Evolutionary conservation across 768 basidiomycete species (phyloP).

Genomic region (Russula griseocarnosa): DNA sequence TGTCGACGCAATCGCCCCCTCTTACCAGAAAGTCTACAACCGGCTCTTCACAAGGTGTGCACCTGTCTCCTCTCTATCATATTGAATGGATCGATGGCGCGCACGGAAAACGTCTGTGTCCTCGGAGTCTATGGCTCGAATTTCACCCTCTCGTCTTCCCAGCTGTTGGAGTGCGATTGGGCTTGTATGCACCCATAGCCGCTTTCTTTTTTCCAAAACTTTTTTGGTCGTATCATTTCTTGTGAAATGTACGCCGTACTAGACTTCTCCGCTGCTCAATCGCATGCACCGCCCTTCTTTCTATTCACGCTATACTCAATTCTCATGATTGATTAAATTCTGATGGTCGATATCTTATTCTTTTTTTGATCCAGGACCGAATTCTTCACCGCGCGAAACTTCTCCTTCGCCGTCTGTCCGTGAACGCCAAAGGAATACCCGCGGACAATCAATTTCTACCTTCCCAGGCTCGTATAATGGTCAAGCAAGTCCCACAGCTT

Average conservation of each 20-base stretch:
- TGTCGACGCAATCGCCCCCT: conserved; percentile 30
- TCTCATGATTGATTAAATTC: not conserved
- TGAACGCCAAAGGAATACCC: conserved; percentile 24
- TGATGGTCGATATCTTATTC: not conserved
- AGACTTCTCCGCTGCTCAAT: not conserved
- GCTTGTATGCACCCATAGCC: not conserved
- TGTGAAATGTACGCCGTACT: not conserved
- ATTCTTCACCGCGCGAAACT: conserved; percentile 26
- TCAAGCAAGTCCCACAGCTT: conserved; percentile 26
- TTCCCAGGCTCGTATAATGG: conserved; percentile 24
- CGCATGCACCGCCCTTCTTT: not conserved
- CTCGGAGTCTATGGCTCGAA: not conserved
- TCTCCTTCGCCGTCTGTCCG: conserved; percentile 28
- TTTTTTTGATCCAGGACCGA: conserved; percentile 17
- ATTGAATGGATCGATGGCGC: conserved; percentile 18
- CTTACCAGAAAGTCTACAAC: conserved; percentile 23
- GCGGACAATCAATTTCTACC: conserved; percentile 25
- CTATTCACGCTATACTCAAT: not conserved
- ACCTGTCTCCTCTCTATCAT: not conserved
- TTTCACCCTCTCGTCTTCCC: not conserved
- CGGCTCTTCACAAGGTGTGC: conserved; percentile 24
- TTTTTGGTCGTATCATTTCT: not conserved
- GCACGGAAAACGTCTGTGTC: not conserved
- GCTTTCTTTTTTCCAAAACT: not conserved
- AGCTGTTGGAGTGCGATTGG: not conserved